Conservation (phyloP, 495 filamentous ascomycete species). For the Hyaloscypha finlandica region DNA sequence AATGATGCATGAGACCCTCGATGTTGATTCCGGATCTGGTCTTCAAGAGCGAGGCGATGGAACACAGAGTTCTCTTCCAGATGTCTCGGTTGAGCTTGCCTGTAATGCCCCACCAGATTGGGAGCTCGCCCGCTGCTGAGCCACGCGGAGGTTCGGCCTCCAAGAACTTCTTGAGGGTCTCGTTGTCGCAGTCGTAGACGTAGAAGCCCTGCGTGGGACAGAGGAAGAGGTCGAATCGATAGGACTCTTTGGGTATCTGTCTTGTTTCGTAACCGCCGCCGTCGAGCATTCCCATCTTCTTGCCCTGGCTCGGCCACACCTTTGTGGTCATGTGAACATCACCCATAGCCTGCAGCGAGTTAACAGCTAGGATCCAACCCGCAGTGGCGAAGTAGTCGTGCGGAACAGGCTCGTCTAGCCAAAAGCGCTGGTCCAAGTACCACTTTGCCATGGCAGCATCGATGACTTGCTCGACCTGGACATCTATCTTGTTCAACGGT, state of each 20-base stretch:
- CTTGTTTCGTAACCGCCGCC: conserved; percentile 70
- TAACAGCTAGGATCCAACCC: conserved; percentile 67
- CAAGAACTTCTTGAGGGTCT: conserved; percentile 35
- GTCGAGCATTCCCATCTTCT: conserved; percentile 71
- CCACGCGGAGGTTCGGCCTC: conserved; percentile 17
- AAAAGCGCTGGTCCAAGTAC: conserved; percentile 57
- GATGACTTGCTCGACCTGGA: conserved; percentile 3
- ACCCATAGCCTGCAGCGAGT: conserved; percentile 63
- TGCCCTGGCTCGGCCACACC: conserved; percentile 62
- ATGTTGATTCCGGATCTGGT: conserved; percentile 59
- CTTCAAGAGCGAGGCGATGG: conserved; percentile 59
- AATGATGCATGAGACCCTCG: conserved; percentile 49
- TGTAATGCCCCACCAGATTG: conserved; percentile 81
- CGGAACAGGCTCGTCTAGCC: conserved; percentile 36
- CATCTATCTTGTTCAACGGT: conserved; percentile 39
- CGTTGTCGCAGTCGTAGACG: conserved; percentile 56
- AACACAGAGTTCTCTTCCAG: conserved; percentile 66
- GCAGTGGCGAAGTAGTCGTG: conserved; percentile 54
- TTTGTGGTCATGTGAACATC: conserved; percentile 56
- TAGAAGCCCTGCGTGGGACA: conserved; percentile 54
- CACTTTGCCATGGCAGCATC: conserved; percentile 61
- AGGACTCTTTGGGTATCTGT: conserved; percentile 64
- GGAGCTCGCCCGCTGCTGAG: conserved; percentile 50
- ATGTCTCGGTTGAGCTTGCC: conserved; percentile 57
- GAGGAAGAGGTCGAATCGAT: conserved; percentile 64